phyloP scores from a whole-genome alignment of 176 grass and related monocot genomes.

The Carex scoparia region DNA sequence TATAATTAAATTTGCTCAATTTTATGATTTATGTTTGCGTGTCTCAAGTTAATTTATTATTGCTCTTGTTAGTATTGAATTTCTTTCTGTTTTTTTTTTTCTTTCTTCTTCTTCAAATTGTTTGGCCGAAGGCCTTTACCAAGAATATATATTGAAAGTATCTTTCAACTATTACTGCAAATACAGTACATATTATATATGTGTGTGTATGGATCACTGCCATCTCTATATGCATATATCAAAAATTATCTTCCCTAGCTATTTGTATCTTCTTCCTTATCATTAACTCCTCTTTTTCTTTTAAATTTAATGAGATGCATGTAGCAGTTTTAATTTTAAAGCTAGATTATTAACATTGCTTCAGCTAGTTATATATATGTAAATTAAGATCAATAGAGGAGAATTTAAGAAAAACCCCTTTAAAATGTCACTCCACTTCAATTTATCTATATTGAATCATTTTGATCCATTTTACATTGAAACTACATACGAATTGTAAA shows the following conservation, averaged over 20 bases:
- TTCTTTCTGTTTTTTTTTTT: background rate
- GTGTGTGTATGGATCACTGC: background rate
- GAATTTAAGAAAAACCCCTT: background rate
- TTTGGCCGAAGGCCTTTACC: slow-evolving; percentile 21
- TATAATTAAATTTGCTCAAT: slow-evolving; percentile 4
- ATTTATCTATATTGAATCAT: background rate
- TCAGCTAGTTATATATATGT: too few species aligned
- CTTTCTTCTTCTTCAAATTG: slow-evolving; percentile 11
- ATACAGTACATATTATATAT: background rate
- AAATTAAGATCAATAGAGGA: too few species aligned
- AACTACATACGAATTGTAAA: background rate
- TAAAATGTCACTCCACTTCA: background rate
- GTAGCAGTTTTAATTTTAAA: too few species aligned
- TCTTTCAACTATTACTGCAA: background rate
- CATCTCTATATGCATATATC: background rate
- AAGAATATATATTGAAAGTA: background rate
- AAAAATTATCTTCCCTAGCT: background rate
- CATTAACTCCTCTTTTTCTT: background rate
- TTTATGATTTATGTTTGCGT: slow-evolving; percentile 3
- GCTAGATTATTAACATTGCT: too few species aligned
- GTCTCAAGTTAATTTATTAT: background rate
- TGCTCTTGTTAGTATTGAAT: slow-evolving; percentile 15
- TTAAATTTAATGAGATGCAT: background rate
- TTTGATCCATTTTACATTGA: background rate
- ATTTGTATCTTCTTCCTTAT: background rate